These are phyloP conservation scores for Hansenula sp. DNA, from an alignment of 1,139 yeast species.

Conservation along the genomic window DNA sequence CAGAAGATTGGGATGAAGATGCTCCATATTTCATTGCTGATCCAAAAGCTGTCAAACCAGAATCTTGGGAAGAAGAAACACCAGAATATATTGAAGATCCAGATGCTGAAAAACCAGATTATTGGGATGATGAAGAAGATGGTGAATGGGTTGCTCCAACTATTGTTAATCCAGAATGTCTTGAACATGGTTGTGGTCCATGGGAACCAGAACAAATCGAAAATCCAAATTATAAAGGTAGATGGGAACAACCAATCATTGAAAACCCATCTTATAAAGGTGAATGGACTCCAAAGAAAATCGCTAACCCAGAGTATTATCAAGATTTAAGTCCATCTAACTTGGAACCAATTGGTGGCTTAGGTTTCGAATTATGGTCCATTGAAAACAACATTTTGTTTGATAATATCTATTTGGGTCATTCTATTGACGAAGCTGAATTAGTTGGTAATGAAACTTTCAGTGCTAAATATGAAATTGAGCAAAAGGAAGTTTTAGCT, in stretches of 20 bases:
- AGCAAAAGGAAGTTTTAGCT: conserved; percentile 36
- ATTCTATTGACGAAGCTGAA: conserved; percentile 80
- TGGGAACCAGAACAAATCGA: conserved; percentile 62
- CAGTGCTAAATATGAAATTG: conserved; percentile 56
- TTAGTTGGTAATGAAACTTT: conserved; percentile 73
- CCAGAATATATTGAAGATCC: conserved; percentile 63
- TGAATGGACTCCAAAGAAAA: conserved; percentile 65
- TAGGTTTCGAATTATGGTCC: conserved; percentile 91
- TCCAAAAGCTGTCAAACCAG: conserved; percentile 65
- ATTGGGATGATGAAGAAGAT: conserved; percentile 87
- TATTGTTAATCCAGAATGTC: conserved; percentile 72
- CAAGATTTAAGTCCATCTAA: conserved; percentile 58
- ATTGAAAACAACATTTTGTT: conserved; percentile 73
- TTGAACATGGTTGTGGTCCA: conserved; percentile 68
- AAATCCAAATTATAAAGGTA: conserved; percentile 72
- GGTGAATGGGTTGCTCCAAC: conserved; percentile 77
- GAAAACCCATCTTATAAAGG: conserved; percentile 79
- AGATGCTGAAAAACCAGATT: conserved; percentile 58
- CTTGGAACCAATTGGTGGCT: conserved; percentile 68
- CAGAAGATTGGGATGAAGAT: conserved; percentile 78
- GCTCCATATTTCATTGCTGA: conserved; percentile 61
- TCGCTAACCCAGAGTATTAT: conserved; percentile 67
- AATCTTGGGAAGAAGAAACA: conserved; percentile 70
- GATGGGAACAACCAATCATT: conserved; percentile 68
- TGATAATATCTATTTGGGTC: conserved; percentile 84